Conservation (phyloP, 2,329 filamentous ascomycete species). For the Fusarium sacchari region DNA sequence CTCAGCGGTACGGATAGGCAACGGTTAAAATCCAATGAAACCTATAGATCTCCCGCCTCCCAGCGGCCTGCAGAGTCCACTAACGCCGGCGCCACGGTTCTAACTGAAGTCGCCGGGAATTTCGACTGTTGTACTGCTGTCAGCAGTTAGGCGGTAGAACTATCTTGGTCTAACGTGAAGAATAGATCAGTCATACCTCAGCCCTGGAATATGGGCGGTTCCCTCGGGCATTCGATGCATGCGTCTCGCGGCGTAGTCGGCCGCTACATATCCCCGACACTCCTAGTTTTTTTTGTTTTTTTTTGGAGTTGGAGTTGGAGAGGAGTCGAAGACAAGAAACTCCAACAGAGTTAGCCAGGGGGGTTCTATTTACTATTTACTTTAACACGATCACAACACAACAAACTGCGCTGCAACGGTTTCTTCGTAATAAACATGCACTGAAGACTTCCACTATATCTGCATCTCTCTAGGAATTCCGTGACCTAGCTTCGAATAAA, state of each 20-base stretch:
- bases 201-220: conserved; percentile 31
- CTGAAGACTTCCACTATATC: neutral
- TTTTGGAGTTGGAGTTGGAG: neutral
- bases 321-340: conserved; percentile 10
- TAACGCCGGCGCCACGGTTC: conserved; percentile 19
- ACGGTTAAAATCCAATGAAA: conserved; percentile 13
- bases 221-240: conserved; percentile 26
- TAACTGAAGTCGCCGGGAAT: conserved; percentile 5
- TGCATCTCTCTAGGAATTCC: neutral
- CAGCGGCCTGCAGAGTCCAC: conserved; percentile 11
- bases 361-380: neutral
- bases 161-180: neutral
- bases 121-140: neutral
- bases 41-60: neutral
- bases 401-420: neutral
- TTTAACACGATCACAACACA: neutral
- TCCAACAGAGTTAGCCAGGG: conserved; percentile 20
- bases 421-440: neutral
- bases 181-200: conserved; percentile 16
- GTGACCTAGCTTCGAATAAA: neutral
- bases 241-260: conserved; percentile 23
- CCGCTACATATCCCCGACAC: conserved; percentile 27
- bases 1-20: conserved; percentile 17
- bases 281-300: neutral
- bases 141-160: neutral